phyloP scores from a whole-genome alignment of 1,139 yeast genomes.

The Debaryomyces nepalensis region DNA sequence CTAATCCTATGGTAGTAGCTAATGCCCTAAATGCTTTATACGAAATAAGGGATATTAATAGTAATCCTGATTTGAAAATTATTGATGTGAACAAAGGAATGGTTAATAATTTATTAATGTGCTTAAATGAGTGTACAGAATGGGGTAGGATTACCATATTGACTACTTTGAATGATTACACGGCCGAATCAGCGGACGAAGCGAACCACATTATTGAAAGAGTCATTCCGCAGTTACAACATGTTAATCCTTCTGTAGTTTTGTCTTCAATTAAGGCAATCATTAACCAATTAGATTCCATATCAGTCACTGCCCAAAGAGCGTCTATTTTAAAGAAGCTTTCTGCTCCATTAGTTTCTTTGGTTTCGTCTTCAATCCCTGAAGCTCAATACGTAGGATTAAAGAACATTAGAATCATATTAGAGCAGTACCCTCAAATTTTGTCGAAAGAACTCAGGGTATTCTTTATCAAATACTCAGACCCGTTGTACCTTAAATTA shows the following conservation, averaged over 20 bases:
- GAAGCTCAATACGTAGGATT: conserved; percentile 96
- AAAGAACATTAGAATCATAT: conserved; percentile 85
- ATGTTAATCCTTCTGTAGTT: conserved; percentile 95
- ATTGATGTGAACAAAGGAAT: conserved; percentile 47
- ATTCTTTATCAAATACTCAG: conserved; percentile 91
- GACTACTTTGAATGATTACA: conserved; percentile 77
- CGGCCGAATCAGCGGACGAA: conserved; percentile 59
- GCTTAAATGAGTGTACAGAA: conserved; percentile 96
- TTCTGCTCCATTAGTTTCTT: conserved; percentile 89
- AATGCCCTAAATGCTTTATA: conserved; percentile 86
- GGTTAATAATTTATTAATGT: conserved; percentile 70
- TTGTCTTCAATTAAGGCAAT: conserved; percentile 84
- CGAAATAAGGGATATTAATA: conserved; percentile 71
- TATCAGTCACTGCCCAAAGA: conserved; percentile 38
- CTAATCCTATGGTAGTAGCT: conserved; percentile 97
- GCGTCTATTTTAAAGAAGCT: conserved; percentile 66
- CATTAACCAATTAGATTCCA: conserved; percentile 66
- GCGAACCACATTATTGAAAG: conserved; percentile 88
- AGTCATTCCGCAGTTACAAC: conserved; percentile 94
- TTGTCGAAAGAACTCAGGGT: conserved; percentile 83
- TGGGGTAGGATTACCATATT: conserved; percentile 97
- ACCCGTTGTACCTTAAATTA: conserved; percentile 89
- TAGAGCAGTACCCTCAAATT: conserved; percentile 85
- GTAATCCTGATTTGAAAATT: conserved; percentile 53
- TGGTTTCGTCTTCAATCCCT: conserved; percentile 82